Conservation (phyloP, 2,329 filamentous ascomycete species). For the Karstenula rhodostoma region DNA sequence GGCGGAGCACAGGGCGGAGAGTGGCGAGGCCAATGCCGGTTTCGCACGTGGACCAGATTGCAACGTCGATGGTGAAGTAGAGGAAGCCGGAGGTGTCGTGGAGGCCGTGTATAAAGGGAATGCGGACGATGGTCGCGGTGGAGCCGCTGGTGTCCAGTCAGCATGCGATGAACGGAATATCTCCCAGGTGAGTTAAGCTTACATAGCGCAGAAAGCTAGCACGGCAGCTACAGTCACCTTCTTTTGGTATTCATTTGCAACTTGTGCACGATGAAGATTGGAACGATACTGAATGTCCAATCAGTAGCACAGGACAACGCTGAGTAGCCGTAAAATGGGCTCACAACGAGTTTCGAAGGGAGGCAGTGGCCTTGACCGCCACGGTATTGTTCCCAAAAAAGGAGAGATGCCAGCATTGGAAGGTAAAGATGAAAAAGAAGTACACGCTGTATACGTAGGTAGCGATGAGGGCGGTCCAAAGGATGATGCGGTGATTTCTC, state of each 20-base stretch:
- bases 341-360: slow-evolving; percentile 12
- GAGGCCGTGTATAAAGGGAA: slow-evolving; percentile 23
- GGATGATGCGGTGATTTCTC: slow-evolving; percentile 21
- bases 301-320: slow-evolving; percentile 21
- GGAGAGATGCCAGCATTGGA: slow-evolving; percentile 17
- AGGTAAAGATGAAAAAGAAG: slow-evolving; percentile 26
- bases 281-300: slow-evolving; percentile 26
- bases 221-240: slow-evolving; percentile 23
- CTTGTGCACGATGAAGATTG: slow-evolving; percentile 25
- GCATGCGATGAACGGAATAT: slow-evolving; percentile 5
- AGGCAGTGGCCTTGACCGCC: slow-evolving; percentile 24
- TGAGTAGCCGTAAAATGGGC: slow-evolving; percentile 23
- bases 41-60: slow-evolving; percentile 28
- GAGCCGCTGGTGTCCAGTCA: slow-evolving; percentile 20
- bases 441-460: slow-evolving; percentile 23
- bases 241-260: slow-evolving; percentile 24
- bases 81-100: slow-evolving; percentile 25
- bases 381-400: slow-evolving; percentile 26
- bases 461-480: slow-evolving; percentile 20
- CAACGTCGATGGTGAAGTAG: slow-evolving; percentile 25
- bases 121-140: slow-evolving; percentile 24
- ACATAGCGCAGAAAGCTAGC: slow-evolving; percentile 27
- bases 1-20: slow-evolving; percentile 24
- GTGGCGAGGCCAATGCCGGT: slow-evolving; percentile 28
- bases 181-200: slow-evolving; percentile 6